Evolutionary conservation across 2,329 filamentous ascomycete species (phyloP).

Genomic region (Ascochyta pisi): DNA sequence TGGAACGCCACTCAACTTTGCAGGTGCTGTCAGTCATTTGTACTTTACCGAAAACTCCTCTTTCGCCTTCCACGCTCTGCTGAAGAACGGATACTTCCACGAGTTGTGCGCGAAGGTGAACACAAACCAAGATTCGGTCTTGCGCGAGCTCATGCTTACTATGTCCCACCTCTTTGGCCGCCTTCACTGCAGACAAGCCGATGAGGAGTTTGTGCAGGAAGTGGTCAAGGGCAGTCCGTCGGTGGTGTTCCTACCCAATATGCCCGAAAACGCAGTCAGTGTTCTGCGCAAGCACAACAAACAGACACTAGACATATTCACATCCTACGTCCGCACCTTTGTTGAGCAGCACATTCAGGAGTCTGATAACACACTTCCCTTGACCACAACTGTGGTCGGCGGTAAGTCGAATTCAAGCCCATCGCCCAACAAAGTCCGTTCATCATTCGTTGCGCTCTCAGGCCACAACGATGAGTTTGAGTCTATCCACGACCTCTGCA

Average conservation of each 20-base stretch:
- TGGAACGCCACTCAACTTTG: constrained; percentile 74
- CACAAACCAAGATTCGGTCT: constrained; percentile 56
- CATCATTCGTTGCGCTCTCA: constrained; percentile 74
- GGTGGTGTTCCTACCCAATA: constrained; percentile 67
- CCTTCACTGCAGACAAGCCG: constrained; percentile 56
- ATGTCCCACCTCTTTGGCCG: constrained; percentile 75
- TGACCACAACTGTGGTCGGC: constrained; percentile 61
- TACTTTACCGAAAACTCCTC: constrained; percentile 79
- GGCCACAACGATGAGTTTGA: constrained; percentile 69
- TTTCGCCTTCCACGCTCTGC: constrained; percentile 77
- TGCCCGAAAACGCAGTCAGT: constrained; percentile 64
- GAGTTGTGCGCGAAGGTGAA: constrained; percentile 66
- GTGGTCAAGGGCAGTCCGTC: constrained; percentile 66
- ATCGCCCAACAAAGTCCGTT: constrained; percentile 60
- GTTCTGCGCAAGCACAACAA: constrained; percentile 69
- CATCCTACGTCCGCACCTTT: constrained; percentile 72
- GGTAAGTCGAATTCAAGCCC: constrained; percentile 33
- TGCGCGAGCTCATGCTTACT: constrained; percentile 70
- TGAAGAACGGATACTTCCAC: constrained; percentile 75
- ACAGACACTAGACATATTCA: constrained; percentile 70
- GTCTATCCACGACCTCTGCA: constrained; percentile 71
- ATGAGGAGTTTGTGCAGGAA: constrained; percentile 56
- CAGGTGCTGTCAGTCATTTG: constrained; percentile 72
- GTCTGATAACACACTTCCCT: constrained; percentile 64
- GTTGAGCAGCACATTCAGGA: constrained; percentile 67